Percentiles rank a stretch among this genome's conserved stretches.
Conservation (phyloP, 1,284 basidiomycete genomes). For the Salmacisia buchloeana region DNA sequence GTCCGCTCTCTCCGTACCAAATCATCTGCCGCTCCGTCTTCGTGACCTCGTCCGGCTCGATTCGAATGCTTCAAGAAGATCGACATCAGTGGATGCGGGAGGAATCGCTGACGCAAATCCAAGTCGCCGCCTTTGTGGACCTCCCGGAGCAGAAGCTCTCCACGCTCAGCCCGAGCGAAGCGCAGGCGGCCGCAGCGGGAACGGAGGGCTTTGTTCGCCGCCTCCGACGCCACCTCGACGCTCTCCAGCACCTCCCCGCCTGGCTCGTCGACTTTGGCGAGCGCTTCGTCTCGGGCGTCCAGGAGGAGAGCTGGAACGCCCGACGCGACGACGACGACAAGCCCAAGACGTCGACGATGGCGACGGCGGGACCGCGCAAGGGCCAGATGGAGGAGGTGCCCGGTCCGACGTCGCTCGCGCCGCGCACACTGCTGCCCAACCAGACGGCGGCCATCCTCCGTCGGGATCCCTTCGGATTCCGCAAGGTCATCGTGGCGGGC, state of each 20-base stretch:
- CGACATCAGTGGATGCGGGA: constrained; percentile 71
- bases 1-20: constrained; percentile 53
- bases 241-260: constrained; percentile 63
- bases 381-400: background rate
- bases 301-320: constrained; percentile 49
- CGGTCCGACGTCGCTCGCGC: background rate
- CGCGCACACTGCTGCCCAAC: background rate
- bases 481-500: constrained; percentile 72
- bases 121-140: constrained; percentile 62
- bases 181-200: constrained; percentile 35
- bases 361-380: background rate
- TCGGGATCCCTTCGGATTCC: constrained; percentile 74
- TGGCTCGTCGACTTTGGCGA: constrained; percentile 65
- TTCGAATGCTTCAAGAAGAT: constrained; percentile 70
- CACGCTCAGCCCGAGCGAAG: constrained; percentile 11
- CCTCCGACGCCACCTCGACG: constrained; percentile 36
- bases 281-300: constrained; percentile 67
- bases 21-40: constrained; percentile 59
- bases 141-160: constrained; percentile 64
- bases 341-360: constrained; percentile 33
- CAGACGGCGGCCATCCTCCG: constrained; percentile 16
- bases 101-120: constrained; percentile 68
- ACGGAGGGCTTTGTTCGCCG: constrained; percentile 59
- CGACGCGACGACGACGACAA: constrained; percentile 50
- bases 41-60: constrained; percentile 69